These are phyloP conservation scores for Mortierella sp. DNA, from an alignment of 371 early-diverging fungal species.

Conservation along the genomic window DNA sequence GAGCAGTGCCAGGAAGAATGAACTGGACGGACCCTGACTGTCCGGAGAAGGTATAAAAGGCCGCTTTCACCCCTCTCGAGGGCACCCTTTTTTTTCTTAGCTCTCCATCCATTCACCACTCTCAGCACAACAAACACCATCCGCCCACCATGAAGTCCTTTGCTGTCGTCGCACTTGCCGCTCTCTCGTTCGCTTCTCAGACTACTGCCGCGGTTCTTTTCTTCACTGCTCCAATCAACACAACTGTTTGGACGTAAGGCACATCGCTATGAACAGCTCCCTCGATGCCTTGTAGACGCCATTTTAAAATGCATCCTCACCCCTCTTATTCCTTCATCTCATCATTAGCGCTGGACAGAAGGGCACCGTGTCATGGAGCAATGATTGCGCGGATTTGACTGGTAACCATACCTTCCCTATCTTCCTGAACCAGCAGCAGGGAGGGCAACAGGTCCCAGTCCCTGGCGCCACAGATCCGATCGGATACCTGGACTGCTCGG, in stretches of 20 bases:
- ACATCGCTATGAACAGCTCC: too few relatives aligned
- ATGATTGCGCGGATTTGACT: slow-evolving; percentile 45
- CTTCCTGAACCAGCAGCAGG: slow-evolving; percentile 57
- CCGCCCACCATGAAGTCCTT: slow-evolving; percentile 9
- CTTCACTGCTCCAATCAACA: neutral
- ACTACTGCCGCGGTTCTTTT: slow-evolving; percentile 3
- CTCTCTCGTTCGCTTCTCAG: slow-evolving; percentile 6
- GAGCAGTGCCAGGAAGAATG: too few relatives aligned
- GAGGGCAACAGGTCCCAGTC: slow-evolving; percentile 53
- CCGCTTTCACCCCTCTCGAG: too few relatives aligned
- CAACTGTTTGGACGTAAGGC: slow-evolving; percentile 6
- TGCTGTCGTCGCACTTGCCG: neutral
- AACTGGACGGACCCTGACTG: too few relatives aligned
- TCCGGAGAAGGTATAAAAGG: too few relatives aligned
- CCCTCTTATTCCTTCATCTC: neutral
- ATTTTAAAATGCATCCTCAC: too few relatives aligned
- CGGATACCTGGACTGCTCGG: slow-evolving; percentile 41
- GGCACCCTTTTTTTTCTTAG: too few relatives aligned
- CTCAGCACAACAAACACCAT: too few relatives aligned
- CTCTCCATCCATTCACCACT: too few relatives aligned
- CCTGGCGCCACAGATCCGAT: slow-evolving; percentile 41
- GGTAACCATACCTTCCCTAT: slow-evolving; percentile 57
- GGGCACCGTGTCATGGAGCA: slow-evolving; percentile 58
- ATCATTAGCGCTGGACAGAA: slow-evolving; percentile 40
- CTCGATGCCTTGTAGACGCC: too few relatives aligned